Percentiles rank a stretch among this genome's conserved stretches.
phyloP scores from a whole-genome alignment of 192 early-diverging fungal species.

The Linnemannia zychae region DNA sequence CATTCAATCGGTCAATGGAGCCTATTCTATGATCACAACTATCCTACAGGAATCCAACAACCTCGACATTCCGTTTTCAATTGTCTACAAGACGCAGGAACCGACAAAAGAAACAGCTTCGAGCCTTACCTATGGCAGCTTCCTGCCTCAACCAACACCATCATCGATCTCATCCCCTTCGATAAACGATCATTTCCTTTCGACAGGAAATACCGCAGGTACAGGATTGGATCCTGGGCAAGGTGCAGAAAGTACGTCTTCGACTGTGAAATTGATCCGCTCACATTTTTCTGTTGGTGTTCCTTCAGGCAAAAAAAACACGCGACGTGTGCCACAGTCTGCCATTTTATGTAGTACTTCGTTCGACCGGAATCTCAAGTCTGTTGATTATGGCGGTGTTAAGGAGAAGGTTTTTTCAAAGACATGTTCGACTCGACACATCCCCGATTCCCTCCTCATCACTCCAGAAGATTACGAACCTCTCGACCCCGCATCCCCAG shows the following conservation, averaged over 20 bases:
- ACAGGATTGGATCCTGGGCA: background rate
- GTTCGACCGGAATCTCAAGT: conserved; percentile 46
- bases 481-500: conserved; percentile 19
- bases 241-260: background rate
- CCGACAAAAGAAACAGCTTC: background rate
- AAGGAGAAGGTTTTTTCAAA: conserved; percentile 45
- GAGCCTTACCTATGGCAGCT: background rate
- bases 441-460: conserved; percentile 43
- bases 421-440: conserved; percentile 34
- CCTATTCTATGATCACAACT: conserved; percentile 45
- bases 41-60: conserved; percentile 52
- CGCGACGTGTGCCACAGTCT: conserved; percentile 28
- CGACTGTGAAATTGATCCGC: conserved; percentile 22
- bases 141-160: conserved; percentile 15
- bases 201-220: conserved; percentile 21
- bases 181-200: conserved; percentile 2
- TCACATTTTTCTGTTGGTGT: conserved; percentile 35
- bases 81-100: conserved; percentile 36
- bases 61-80: conserved; percentile 40
- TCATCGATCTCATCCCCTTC: background rate
- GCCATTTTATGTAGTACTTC: conserved; percentile 46
- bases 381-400: conserved; percentile 13
- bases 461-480: conserved; percentile 53
- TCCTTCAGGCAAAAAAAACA: conserved; percentile 25
- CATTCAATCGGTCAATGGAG: conserved; percentile 41